A percentile compares a stretch with the other conserved stretches of the same genome.
Conservation (phyloP, 2,329 filamentous ascomycete genomes). For the Aureobasidium sp. region DNA sequence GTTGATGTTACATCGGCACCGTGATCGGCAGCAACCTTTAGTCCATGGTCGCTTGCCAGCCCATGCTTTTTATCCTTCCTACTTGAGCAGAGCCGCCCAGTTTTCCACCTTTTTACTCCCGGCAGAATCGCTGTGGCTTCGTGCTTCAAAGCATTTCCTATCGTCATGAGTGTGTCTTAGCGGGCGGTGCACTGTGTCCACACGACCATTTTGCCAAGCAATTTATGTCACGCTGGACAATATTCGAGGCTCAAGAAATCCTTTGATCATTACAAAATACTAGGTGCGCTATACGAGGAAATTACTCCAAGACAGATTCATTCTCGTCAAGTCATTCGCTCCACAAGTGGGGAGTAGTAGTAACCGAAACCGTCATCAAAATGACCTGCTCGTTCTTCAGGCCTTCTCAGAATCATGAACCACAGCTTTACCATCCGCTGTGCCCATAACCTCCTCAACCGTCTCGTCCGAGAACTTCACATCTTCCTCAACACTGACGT, state of each 20-base stretch:
- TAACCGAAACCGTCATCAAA: neutral
- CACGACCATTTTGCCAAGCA: neutral
- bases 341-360: neutral
- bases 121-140: neutral
- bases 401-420: constrained; percentile 16
- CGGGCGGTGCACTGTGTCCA: no score
- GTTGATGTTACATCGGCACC: constrained; percentile 8
- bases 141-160: neutral
- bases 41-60: neutral
- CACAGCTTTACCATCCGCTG: constrained; percentile 12
- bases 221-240: neutral
- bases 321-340: neutral
- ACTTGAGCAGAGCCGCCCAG: neutral
- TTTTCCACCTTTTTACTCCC: neutral
- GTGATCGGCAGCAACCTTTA: neutral
- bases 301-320: neutral
- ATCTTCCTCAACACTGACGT: constrained; percentile 73
- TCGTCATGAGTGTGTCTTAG: neutral
- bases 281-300: neutral
- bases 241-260: neutral
- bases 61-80: neutral
- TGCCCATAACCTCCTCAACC: constrained; percentile 54
- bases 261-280: constrained; percentile 4
- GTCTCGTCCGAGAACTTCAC: constrained; percentile 80
- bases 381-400: neutral